These are phyloP conservation scores for Trametes hirsuta DNA, from an alignment of 1,284 basidiomycete genomes.

Conservation along the genomic window DNA sequence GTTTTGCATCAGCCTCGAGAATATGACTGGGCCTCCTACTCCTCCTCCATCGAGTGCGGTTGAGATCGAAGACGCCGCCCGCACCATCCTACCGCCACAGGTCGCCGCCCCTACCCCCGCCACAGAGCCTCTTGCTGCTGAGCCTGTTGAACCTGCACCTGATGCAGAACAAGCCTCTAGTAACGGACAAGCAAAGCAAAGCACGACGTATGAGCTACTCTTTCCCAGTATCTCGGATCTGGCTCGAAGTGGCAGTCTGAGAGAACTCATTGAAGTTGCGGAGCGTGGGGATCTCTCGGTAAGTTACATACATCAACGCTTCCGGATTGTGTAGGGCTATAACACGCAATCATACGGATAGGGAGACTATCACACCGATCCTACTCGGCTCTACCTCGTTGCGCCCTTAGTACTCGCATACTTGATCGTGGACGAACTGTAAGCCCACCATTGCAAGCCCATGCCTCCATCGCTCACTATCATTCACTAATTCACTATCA, in stretches of 20 bases:
- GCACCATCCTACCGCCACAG: slow-evolving; percentile 21
- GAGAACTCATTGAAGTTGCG: slow-evolving; percentile 49
- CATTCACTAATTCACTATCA: slow-evolving; percentile 28
- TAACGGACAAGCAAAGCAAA: slow-evolving; percentile 3
- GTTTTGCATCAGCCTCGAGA: background rate
- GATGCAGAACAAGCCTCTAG: slow-evolving; percentile 16
- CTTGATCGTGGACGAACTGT: slow-evolving; percentile 63
- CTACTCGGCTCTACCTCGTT: slow-evolving; percentile 52
- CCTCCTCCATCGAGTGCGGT: slow-evolving; percentile 57
- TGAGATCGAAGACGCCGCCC: slow-evolving; percentile 52
- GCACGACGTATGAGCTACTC: slow-evolving; percentile 28
- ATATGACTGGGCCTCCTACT: slow-evolving; percentile 55
- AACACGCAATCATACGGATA: slow-evolving; percentile 22
- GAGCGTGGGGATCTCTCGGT: slow-evolving; percentile 58
- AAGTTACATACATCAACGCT: slow-evolving; percentile 24
- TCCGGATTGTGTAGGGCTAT: background rate
- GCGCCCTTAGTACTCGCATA: slow-evolving; percentile 64
- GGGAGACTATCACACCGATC: slow-evolving; percentile 44
- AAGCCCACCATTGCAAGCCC: slow-evolving; percentile 29
- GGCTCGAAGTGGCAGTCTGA: slow-evolving; percentile 46
- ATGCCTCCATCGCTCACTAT: background rate
- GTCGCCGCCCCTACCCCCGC: slow-evolving; percentile 12
- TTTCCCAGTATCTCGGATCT: slow-evolving; percentile 49
- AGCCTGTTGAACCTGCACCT: slow-evolving; percentile 16
- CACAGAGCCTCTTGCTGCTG: background rate